Percentiles rank a stretch among this genome's conserved stretches.
Evolutionary conservation across 106 monocot species (phyloP).

Genomic region (Vanilla planifolia): DNA sequence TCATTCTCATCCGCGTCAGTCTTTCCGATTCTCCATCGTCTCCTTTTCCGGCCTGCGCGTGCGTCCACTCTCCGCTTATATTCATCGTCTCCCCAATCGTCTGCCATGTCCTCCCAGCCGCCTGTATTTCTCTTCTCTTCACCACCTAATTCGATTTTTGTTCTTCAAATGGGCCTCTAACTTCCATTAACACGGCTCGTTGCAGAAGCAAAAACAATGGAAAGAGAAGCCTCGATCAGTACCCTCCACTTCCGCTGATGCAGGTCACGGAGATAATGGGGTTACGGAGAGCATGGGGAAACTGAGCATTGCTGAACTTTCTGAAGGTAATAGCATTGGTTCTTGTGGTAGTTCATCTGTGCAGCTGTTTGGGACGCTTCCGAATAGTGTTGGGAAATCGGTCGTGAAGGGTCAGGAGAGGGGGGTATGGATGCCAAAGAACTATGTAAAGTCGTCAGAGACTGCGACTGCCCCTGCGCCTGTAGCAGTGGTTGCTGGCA

Average conservation of each 20-base stretch:
- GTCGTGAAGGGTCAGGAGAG: not conserved
- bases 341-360: not conserved
- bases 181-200: not conserved
- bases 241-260: not conserved
- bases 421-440: conserved; percentile 20
- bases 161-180: not conserved
- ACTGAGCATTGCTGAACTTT: conserved; percentile 13
- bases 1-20: not conserved
- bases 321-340: not conserved
- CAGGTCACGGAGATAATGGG: not conserved
- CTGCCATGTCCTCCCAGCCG: not conserved
- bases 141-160: not conserved
- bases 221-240: conserved; percentile 12
- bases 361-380: conserved; percentile 9
- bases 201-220: conserved; percentile 20
- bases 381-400: not conserved
- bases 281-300: conserved; percentile 14
- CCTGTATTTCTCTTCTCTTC: not conserved
- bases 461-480: conserved; percentile 7
- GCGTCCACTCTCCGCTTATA: not conserved
- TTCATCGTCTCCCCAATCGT: not conserved
- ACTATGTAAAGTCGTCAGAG: conserved; percentile 17
- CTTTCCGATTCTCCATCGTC: not conserved
- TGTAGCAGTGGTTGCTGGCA: not conserved
- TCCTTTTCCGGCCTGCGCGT: not conserved